Percentiles rank a stretch among this genome's conserved stretches.
Conservation (phyloP, 2,329 filamentous ascomycete genomes). For the Colletotrichum salicis region DNA sequence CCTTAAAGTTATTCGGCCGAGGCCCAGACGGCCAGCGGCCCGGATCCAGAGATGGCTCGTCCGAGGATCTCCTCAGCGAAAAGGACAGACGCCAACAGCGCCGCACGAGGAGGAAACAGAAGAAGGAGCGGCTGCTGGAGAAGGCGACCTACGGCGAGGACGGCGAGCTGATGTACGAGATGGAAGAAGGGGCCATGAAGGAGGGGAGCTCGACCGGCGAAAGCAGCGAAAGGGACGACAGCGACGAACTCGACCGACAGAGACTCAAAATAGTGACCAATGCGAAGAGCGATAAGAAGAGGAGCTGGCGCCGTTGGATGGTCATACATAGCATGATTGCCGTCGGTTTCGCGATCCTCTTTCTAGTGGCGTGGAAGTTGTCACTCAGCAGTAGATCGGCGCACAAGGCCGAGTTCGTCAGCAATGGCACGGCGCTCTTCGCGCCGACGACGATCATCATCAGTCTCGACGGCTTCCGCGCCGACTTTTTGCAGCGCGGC, state of each 20-base stretch:
- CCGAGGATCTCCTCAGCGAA: constrained; percentile 60
- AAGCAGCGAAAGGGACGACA: constrained; percentile 69
- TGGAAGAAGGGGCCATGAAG: constrained; percentile 82
- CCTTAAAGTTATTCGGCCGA: constrained; percentile 56
- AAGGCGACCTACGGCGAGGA: constrained; percentile 73
- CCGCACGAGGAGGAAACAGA: constrained; percentile 61
- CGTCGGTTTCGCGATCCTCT: constrained; percentile 65
- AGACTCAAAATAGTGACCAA: constrained; percentile 60
- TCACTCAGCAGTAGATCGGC: constrained; percentile 57
- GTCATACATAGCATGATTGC: constrained; percentile 63
- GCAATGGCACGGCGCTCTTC: constrained; percentile 90
- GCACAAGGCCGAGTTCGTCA: constrained; percentile 54
- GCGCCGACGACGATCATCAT: constrained; percentile 92
- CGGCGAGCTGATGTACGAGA: constrained; percentile 85
- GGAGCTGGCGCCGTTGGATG: constrained; percentile 64
- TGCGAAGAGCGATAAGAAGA: constrained; percentile 59
- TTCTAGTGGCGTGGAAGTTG: constrained; percentile 68
- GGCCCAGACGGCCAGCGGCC: constrained; percentile 42
- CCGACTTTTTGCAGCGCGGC: constrained; percentile 87
- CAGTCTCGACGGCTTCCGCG: constrained; percentile 94
- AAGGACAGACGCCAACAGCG: constrained; percentile 62
- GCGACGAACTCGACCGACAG: constrained; percentile 67
- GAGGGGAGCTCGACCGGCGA: constrained; percentile 73
- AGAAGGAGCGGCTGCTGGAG: constrained; percentile 62
- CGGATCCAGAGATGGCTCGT: constrained; percentile 53